Evolutionary conservation across 208 protist genomes (phyloP).

Genomic region (Vickermania ingenoplastis): DNA sequence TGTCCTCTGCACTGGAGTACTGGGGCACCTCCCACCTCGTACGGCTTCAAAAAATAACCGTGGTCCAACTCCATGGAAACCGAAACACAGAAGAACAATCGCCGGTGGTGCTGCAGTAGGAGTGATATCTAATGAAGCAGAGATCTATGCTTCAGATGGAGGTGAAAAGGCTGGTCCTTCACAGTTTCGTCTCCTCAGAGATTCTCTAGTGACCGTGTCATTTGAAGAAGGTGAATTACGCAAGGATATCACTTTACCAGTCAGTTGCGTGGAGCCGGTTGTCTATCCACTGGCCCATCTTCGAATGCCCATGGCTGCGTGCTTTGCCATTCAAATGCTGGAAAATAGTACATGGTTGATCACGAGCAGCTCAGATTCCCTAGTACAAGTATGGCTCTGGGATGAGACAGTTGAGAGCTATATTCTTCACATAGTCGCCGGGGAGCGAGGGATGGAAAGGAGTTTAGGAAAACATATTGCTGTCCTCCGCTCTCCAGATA

Average conservation of each 20-base stretch:
- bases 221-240: constrained; percentile 47
- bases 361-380: constrained; percentile 49
- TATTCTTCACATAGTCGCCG: constrained; percentile 6
- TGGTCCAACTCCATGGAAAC: constrained; percentile 34
- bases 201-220: constrained; percentile 24
- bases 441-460: constrained; percentile 7
- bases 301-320: constrained; percentile 24
- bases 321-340: constrained; percentile 49
- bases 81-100: constrained; percentile 45
- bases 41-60: background rate
- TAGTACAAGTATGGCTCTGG: constrained; percentile 21
- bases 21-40: too few relatives aligned
- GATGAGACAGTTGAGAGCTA: constrained; percentile 1
- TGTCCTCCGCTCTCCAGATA: constrained; percentile 47
- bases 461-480: constrained; percentile 41
- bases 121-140: constrained; percentile 46
- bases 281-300: constrained; percentile 40
- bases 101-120: constrained; percentile 38
- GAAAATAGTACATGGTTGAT: constrained; percentile 23
- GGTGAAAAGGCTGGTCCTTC: background rate
- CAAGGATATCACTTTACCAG: constrained; percentile 53
- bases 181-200: constrained; percentile 16
- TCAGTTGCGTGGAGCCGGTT: constrained; percentile 56
- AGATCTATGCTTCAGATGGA: background rate
- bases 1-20: constrained; percentile 18